Evolutionary conservation across 495 filamentous ascomycete genomes (phyloP).

Genomic region (Bombardia bombarda): DNA sequence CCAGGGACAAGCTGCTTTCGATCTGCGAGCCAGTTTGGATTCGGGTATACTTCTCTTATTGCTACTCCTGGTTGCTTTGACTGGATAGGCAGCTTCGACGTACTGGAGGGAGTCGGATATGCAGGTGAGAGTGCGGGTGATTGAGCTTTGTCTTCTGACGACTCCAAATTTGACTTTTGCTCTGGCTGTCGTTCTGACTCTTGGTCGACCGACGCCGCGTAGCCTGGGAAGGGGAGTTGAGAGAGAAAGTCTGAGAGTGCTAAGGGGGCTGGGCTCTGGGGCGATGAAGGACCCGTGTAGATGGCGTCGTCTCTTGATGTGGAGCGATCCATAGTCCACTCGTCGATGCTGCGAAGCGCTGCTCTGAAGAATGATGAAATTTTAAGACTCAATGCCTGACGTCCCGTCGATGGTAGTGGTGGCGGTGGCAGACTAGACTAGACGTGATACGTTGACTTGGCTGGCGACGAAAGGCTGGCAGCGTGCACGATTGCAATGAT

Average conservation of each 20-base stretch:
- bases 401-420: too few relatives aligned
- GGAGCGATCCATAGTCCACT: neutral
- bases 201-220: neutral
- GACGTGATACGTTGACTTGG: too few relatives aligned
- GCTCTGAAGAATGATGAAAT: too few relatives aligned
- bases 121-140: too few relatives aligned
- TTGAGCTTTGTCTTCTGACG: neutral
- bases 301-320: neutral
- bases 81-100: too few relatives aligned
- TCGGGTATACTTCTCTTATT: neutral
- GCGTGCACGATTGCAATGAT: too few relatives aligned
- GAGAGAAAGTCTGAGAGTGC: slow-evolving; percentile 3
- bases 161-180: neutral
- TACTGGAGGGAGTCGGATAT: too few relatives aligned
- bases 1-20: slow-evolving; percentile 20
- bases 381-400: too few relatives aligned
- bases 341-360: too few relatives aligned
- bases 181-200: neutral
- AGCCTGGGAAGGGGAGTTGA: neutral
- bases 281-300: neutral
- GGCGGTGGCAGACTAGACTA: too few relatives aligned
- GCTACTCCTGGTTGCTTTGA: too few relatives aligned
- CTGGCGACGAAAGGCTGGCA: too few relatives aligned
- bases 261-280: neutral
- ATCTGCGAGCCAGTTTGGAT: slow-evolving; percentile 17